Base-by-base conservation (phyloP, 1,284 basidiomycete species). In the Fomitopsis schrenkii region DNA sequence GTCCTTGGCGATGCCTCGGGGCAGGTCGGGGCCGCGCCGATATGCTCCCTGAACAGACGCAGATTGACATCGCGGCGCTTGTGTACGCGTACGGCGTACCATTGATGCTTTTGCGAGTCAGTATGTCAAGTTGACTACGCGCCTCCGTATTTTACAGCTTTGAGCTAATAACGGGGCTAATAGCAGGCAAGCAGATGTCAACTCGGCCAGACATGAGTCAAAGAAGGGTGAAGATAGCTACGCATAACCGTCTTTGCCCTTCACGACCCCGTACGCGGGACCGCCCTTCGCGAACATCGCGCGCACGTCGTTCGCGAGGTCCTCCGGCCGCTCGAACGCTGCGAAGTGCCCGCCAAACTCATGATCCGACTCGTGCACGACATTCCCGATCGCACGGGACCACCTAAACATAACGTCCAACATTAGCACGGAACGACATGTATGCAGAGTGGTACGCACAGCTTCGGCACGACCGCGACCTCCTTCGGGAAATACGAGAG, bases 61-160 rank as follows among this genome's bases (percentile, higher is more conserved):
- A 97, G 94, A 95, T 86, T 65, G 95, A 98, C 75, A 84, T 99
- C 26, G 97, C 97, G 1, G 89, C 90, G 7, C 84, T 97, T 74
- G 97, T 99, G 62, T 91, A 90, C 41, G 97, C 97, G 10, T 12
- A 22, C 22, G 22, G 22, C 22, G 22, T 22, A 22, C 22, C 22
- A 22, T 2, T 22, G 22, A 22, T 22, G 22, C 22, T 22, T 22
- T 22, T 22, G 22, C 22, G 5, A 15, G 12, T n/a, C 4, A n/a
- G 12, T 4, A 41, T 33, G 30, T 33, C 30, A 5, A 33, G 30
- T 33, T 33, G 30, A 33, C 8, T 8, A 33, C 30, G 22, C 22
- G 22, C 22, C 22, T 22, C 30, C 30, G 30, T 8, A 33, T 41
- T 4, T 19, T 44, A 44, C n/a, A 44, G 17, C 42, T 8, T 44